Base-by-base conservation (phyloP, 2,329 filamentous ascomycete species). In the Fusarium drepaniforme region DNA sequence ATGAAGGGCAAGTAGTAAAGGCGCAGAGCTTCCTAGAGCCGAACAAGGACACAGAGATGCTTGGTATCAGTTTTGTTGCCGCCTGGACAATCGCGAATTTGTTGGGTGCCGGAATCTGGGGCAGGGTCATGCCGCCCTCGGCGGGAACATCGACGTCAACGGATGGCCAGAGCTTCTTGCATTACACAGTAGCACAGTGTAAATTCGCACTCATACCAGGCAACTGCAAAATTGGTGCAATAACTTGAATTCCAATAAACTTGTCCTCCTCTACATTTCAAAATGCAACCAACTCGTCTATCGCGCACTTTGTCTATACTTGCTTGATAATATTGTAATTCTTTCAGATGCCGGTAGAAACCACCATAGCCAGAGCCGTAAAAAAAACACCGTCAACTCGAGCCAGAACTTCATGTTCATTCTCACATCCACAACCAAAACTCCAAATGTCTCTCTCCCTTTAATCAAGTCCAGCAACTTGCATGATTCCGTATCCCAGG, bases 401-500 rank as follows among this genome's bases (percentile, higher is more conserved):
- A 25, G 30, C 21, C 53, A 25, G 33, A 13, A 46, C 51, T 58
- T 33, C 51, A 56, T 57, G 33, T n/a, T 25, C 46, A 62, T 42
- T 42, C 23, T 64, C 40, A 21, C 33, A 30, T 37, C 30, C 46
- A 60, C 44, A 68, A 30, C 9, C 30, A 37, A 53, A 64, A 65
- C 46, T 33, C 33, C 53, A 16, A 60, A 57, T n/a, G 42, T 28
- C 30, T 61, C 37, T 18, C 46, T 18, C 40, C n/a, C 30, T 57
- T 82, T 78, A 86, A 71, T 87, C 85, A 65, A 95, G 87, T 1
- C 92, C 92, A 13, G 90, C 92, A 60, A 95, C 87, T 74, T 93
- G 88, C 95, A 98, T 98, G 74, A 97, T 87, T 3, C 93, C 95
- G 84, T 98, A 99, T 0, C 97, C 97, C 49, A 99, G 85, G 0